These are phyloP conservation scores for Colletotrichum limetticola DNA, from an alignment of 2,329 filamentous ascomycete species.

Conservation along the genomic window DNA sequence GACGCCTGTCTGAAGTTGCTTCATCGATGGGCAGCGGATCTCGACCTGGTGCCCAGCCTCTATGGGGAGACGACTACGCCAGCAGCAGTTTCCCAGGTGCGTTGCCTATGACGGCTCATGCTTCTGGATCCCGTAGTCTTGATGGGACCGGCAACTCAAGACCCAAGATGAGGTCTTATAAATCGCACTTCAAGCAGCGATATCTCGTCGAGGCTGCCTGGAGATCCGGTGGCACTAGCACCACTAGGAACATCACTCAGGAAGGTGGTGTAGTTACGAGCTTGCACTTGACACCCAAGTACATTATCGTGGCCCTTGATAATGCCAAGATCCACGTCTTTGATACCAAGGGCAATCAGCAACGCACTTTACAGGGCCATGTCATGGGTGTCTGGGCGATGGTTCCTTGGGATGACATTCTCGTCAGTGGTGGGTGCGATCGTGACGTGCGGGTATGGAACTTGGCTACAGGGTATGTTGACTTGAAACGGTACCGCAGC, in stretches of 20 bases:
- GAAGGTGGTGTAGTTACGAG: constrained; percentile 98
- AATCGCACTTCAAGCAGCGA: constrained; percentile 96
- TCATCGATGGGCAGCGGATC: constrained; percentile 13
- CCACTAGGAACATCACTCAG: constrained; percentile 89
- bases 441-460: constrained; percentile 98
- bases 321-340: constrained; percentile 99
- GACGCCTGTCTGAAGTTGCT: constrained; percentile 63
- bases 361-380: constrained; percentile 91
- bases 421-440: constrained; percentile 97
- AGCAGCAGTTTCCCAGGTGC: constrained; percentile 59
- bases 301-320: constrained; percentile 96
- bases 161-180: constrained; percentile 83
- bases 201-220: constrained; percentile 98
- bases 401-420: constrained; percentile 95
- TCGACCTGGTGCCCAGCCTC: constrained; percentile 23
- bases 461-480: constrained; percentile 84
- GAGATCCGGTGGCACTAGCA: constrained; percentile 89
- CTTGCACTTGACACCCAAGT: constrained; percentile 91
- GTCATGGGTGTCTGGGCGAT: constrained; percentile 99
- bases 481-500: background rate
- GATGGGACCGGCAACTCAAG: constrained; percentile 61
- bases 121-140: constrained; percentile 61
- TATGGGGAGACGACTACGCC: constrained; percentile 39
- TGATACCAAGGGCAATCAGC: constrained; percentile 87
- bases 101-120: constrained; percentile 48